A percentile compares a stretch with the other conserved stretches of the same genome.
Evolutionary conservation across 768 basidiomycete species (phyloP).

Genomic region (Thelephora aurantiotincta): DNA sequence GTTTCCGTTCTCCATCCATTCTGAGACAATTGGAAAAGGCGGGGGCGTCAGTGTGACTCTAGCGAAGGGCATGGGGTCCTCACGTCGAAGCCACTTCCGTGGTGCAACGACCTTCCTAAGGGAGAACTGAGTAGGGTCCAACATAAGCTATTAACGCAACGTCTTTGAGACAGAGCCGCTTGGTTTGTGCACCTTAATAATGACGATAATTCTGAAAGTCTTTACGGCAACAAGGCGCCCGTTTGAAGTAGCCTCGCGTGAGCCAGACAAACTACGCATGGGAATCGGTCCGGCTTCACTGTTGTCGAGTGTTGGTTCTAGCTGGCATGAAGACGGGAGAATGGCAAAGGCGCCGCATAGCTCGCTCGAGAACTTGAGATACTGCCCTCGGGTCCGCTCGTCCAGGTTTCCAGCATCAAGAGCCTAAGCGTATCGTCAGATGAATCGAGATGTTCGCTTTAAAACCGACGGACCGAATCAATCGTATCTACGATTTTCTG

Average conservation of each 20-base stretch:
- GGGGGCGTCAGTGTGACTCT: neutral
- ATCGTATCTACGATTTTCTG: no score
- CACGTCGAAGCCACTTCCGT: neutral
- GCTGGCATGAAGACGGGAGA: neutral
- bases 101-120: neutral
- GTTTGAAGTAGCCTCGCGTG: neutral
- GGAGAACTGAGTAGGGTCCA: no score
- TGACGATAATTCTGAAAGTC: neutral
- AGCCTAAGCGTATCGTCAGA: no score
- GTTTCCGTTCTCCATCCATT: conserved; percentile 1
- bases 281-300: neutral
- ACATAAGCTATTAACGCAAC: no score
- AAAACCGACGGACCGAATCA: no score
- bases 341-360: neutral
- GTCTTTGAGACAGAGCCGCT: no score
- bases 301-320: neutral
- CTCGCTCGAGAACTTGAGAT: neutral
- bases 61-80: neutral
- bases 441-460: no score
- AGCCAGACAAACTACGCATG: no score
- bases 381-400: no score
- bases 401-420: no score
- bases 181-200: neutral
- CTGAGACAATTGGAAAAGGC: neutral
- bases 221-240: neutral